Base-by-base conservation (phyloP, 2,329 filamentous ascomycete species). In the Aureobasidium pullulans region DNA sequence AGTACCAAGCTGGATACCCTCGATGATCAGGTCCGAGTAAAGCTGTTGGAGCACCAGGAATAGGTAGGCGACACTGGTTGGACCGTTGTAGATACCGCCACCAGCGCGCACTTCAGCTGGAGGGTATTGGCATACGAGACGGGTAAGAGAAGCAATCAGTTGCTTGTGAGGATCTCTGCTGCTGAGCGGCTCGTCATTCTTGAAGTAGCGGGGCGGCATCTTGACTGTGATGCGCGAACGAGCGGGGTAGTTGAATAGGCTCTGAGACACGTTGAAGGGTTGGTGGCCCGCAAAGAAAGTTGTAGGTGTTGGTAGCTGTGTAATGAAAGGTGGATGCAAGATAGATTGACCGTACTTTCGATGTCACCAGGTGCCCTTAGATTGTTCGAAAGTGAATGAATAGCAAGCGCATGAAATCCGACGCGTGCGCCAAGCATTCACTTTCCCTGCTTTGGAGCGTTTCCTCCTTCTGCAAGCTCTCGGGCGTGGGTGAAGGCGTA, bases 61-160 rank as follows among this genome's bases (percentile, higher is more conserved):
- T 34, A 77, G 71, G 64, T 77, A 80, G 31, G 78, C 77, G 43
- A 80, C 73, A 49, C 72, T 76, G 47, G 78, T 75, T 8, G 77
- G 76, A 15, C 78, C 78, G 67, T 78, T 76, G 69, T 78, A 80
- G 31, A 80, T 71, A 23, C 78, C 78, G 40, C 78, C 78, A 47
- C 75, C 73, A 9, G 77, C 76, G 32, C 71, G 70, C 48, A 79
- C 67, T 44, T 71, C 69, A 46, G 77, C 72, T 19, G 78, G 78
- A 46, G 78, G 77, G 64, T 78, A 68, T 10, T 77, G 71, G 50
- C 70, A 76, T 46, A 79, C 73, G 40, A 80, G 72, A 60, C 78
- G 76, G 34, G 73, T 75, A 53, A 80, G 70, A 15, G 77, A 79
- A 58, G 77, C 77, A 64, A 78, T 70, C 62, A 80, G 70, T 66